Conservation (phyloP, 1,284 basidiomycete species). For the Wallemia hederae region DNA sequence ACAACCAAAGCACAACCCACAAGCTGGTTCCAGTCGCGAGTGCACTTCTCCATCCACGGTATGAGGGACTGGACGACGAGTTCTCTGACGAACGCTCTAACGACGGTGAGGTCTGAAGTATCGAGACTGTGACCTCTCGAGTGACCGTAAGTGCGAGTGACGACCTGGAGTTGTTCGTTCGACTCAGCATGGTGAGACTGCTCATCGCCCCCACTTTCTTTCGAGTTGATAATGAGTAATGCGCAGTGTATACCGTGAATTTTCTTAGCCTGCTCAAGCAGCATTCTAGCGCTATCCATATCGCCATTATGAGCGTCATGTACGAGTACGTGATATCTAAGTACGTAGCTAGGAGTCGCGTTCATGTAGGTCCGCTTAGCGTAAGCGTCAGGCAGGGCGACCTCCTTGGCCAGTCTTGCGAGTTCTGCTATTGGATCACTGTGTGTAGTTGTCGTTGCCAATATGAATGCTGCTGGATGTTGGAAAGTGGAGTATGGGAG, state of each 20-base stretch:
- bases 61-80: constrained; percentile 68
- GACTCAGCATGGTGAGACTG: too few relatives aligned
- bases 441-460: not conserved
- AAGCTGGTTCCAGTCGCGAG: constrained; percentile 77
- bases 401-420: not conserved
- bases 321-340: not conserved
- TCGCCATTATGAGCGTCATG: not conserved
- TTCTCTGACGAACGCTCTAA: constrained; percentile 59
- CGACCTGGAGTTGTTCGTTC: not conserved
- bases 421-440: not conserved
- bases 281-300: not conserved
- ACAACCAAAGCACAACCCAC: constrained; percentile 17
- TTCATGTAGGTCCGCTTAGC: not conserved
- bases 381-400: not conserved
- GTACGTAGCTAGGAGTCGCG: not conserved
- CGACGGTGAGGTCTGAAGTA: constrained; percentile 47
- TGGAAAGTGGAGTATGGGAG: not conserved
- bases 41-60: constrained; percentile 86
- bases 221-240: not conserved
- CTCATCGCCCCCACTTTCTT: not conserved
- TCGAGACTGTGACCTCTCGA: constrained; percentile 18
- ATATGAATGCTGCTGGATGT: not conserved
- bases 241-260: not conserved
- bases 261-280: not conserved
- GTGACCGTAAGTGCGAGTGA: not conserved